phyloP scores from a whole-genome alignment of 495 filamentous ascomycete genomes.

The Parachaetomium inaequale region DNA sequence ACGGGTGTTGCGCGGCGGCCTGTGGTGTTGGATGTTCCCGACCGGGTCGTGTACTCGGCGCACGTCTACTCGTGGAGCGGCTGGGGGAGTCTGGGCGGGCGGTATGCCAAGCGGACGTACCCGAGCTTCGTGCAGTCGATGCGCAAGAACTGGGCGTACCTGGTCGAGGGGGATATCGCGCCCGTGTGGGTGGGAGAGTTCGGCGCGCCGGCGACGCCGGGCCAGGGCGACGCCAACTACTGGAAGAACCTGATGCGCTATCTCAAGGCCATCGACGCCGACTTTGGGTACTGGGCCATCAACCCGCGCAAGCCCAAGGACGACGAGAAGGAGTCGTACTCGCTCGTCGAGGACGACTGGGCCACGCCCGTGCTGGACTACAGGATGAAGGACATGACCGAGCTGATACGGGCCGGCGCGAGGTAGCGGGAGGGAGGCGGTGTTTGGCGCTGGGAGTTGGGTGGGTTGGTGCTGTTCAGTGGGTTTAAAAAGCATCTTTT shows the following conservation, averaged over 20 bases:
- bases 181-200: slow-evolving; percentile 63
- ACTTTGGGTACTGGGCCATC: slow-evolving; percentile 63
- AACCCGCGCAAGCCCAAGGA: slow-evolving; percentile 57
- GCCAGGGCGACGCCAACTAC: slow-evolving; percentile 53
- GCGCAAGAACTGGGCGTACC: slow-evolving; percentile 59
- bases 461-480: background rate
- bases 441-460: background rate
- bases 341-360: slow-evolving; percentile 56
- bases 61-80: slow-evolving; percentile 63
- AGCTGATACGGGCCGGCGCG: slow-evolving; percentile 39
- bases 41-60: slow-evolving; percentile 57
- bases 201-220: slow-evolving; percentile 48
- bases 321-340: slow-evolving; percentile 52
- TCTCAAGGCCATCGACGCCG: slow-evolving; percentile 51
- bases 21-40: slow-evolving; percentile 47
- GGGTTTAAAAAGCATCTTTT: background rate
- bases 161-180: slow-evolving; percentile 53
- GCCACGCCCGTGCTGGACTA: slow-evolving; percentile 53
- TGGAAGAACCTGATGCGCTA: slow-evolving; percentile 56
- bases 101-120: slow-evolving; percentile 52
- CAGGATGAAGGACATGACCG: slow-evolving; percentile 53
- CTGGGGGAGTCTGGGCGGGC: slow-evolving; percentile 53
- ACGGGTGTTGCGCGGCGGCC: slow-evolving; percentile 48
- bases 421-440: background rate
- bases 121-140: slow-evolving; percentile 54